Evolutionary conservation across 495 filamentous ascomycete genomes (phyloP), one percentile per base, ranked within the genome.

Genomic region (Stereocaulon alpinum): DNA sequence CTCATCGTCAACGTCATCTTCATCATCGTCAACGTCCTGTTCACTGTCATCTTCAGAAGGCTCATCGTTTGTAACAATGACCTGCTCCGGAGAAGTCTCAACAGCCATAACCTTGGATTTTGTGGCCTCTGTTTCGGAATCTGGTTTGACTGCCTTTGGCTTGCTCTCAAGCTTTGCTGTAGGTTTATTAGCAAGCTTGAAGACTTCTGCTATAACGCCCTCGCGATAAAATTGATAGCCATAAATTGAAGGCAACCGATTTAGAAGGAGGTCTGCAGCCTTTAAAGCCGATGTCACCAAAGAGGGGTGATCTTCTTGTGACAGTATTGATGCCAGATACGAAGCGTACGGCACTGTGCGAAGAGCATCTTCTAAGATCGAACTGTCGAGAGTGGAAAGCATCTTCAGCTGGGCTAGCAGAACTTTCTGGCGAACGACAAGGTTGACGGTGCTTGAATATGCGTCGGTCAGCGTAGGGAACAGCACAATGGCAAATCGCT

Each of bases 161-260:
- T 72, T 72, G 14, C 54, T 42, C 42, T 66, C 61, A 22, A 68
- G 63, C 7, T 63, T 65, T n/a, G 78, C 78, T 12, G 79, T 68
- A 14, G 74, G 69, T 6, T 73, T 72, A 59, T 78, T 74, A 0
- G 89, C 81, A 29, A 97, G 74, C 69, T 93, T 94, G 43, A 79
- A 70, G 53, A 97, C 91, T 69, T 97, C 94, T 0, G 87, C 79
- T 64, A 99, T 91, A 20, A 99, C 93, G 42, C 94, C 94, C 72
- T 99, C 94, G 6, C 94, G 87, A 68, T 99, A 93, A 66, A 99
- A 95, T 64, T 97, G 94, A 66, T 96, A 89, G 42, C 88, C 87
- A 69, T 99, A 99, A 40, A 97, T 87, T 30, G 83, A 74, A 50
- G 88, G 87, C 12, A 97, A 72, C 17, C 94, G 85, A 61, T 85